Conservation (phyloP, 352 stramenopile genomes). For the Blastocystis sp. region DNA sequence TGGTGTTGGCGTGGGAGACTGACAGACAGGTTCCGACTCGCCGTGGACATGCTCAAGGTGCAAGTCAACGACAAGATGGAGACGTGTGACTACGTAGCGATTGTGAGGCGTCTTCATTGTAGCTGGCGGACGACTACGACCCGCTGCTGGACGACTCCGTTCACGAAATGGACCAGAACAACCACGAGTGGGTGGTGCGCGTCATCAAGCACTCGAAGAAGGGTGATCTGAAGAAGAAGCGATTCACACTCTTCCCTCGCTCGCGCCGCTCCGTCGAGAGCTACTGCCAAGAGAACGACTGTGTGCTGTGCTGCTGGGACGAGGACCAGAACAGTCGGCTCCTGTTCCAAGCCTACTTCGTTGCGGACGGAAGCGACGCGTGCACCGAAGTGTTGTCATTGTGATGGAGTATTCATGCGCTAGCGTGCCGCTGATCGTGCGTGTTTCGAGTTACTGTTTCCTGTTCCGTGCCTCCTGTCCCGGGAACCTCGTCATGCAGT, state of each 20-base stretch:
- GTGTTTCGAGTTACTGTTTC: conserved; percentile 42
- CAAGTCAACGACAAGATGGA: not conserved
- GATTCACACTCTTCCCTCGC: conserved; percentile 42
- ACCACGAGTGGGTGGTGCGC: conserved; percentile 18
- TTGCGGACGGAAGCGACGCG: not conserved
- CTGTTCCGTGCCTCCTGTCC: conserved; percentile 7
- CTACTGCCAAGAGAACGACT: conserved; percentile 18
- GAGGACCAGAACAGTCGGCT: conserved; percentile 44
- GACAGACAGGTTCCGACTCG: not conserved
- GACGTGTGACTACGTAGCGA: not conserved
- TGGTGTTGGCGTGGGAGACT: not conserved
- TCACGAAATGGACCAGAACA: conserved; percentile 2
- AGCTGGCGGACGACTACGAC: conserved; percentile 46
- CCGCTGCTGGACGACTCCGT: conserved; percentile 38
- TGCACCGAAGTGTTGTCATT: conserved; percentile 19
- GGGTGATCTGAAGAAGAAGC: conserved; percentile 42
- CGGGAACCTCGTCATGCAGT: conserved; percentile 12
- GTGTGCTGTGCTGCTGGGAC: conserved; percentile 40
- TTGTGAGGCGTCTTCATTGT: not conserved
- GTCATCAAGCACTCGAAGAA: conserved; percentile 20
- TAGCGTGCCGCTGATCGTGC: conserved; percentile 13
- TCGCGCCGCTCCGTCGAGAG: conserved; percentile 24
- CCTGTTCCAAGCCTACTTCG: not conserved
- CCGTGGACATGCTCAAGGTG: not conserved
- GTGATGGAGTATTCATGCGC: not conserved